These are phyloP conservation scores for Persicaria maculosa DNA, from an alignment of 148 eudicot species.

Conservation along the genomic window DNA sequence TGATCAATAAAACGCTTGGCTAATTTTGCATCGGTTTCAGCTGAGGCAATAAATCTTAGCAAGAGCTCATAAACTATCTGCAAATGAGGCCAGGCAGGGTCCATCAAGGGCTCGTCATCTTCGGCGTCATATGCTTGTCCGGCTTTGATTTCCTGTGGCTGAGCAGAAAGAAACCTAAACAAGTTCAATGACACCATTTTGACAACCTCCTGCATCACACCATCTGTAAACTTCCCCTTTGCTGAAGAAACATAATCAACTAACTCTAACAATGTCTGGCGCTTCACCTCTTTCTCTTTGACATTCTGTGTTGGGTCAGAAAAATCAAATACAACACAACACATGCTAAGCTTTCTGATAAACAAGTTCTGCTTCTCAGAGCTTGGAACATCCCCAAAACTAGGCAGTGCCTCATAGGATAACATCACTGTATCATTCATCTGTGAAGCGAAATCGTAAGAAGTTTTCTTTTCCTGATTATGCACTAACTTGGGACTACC, in stretches of 20 bases:
- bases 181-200: slow-evolving; percentile 45
- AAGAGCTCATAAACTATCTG: slow-evolving; percentile 8
- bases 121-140: slow-evolving; percentile 33
- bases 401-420: slow-evolving; percentile 47
- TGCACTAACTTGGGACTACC: too few species aligned
- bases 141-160: slow-evolving; percentile 25
- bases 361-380: slow-evolving; percentile 50
- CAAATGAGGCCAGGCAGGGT: slow-evolving; percentile 50
- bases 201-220: slow-evolving; percentile 34
- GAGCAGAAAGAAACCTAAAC: slow-evolving; percentile 30
- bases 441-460: too few species aligned
- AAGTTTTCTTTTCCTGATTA: too few species aligned
- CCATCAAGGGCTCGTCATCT: slow-evolving; percentile 53
- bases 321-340: slow-evolving; percentile 44
- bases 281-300: slow-evolving; percentile 44
- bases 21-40: too few species aligned
- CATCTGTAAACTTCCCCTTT: slow-evolving; percentile 33
- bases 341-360: slow-evolving; percentile 40
- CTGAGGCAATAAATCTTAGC: too few species aligned
- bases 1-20: too few species aligned
- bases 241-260: slow-evolving; percentile 41
- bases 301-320: slow-evolving; percentile 31
- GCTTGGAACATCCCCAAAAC: slow-evolving; percentile 52
- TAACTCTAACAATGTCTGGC: slow-evolving; percentile 40
- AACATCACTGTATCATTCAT: too few species aligned